A percentile compares a stretch with the other conserved stretches of the same genome.
phyloP scores from a whole-genome alignment of 495 filamentous ascomycete genomes.

The Lophiostoma macrostomum region DNA sequence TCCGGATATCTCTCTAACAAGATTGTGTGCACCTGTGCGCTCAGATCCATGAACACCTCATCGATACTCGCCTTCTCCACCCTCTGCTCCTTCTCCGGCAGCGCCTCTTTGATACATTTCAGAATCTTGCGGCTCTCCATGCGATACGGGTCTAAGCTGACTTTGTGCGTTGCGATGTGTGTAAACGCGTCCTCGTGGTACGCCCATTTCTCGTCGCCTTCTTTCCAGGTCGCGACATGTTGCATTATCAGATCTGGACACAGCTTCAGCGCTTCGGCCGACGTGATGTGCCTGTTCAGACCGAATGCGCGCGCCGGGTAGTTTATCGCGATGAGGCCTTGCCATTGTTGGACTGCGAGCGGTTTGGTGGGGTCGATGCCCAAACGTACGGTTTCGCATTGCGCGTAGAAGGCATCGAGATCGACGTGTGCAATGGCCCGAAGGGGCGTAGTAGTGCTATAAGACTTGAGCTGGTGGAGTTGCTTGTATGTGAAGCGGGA shows the following conservation, averaged over 20 bases:
- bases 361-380: slow-evolving; percentile 65
- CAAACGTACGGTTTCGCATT: slow-evolving; percentile 89
- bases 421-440: slow-evolving; percentile 90
- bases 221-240: slow-evolving; percentile 92
- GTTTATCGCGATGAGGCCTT: slow-evolving; percentile 90
- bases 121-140: slow-evolving; percentile 81
- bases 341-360: slow-evolving; percentile 87
- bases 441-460: slow-evolving; percentile 69
- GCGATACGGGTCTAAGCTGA: slow-evolving; percentile 89
- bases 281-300: slow-evolving; percentile 69
- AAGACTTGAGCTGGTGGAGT: slow-evolving; percentile 68
- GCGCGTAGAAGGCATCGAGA: slow-evolving; percentile 96
- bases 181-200: slow-evolving; percentile 75
- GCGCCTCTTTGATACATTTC: slow-evolving; percentile 70
- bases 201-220: slow-evolving; percentile 86
- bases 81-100: slow-evolving; percentile 60
- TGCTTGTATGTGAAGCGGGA: slow-evolving; percentile 85
- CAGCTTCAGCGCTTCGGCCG: slow-evolving; percentile 79
- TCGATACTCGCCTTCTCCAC: slow-evolving; percentile 90
- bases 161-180: slow-evolving; percentile 84
- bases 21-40: slow-evolving; percentile 71
- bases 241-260: slow-evolving; percentile 83
- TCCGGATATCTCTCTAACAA: slow-evolving; percentile 78
- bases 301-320: slow-evolving; percentile 83
- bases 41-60: slow-evolving; percentile 91